These are phyloP conservation scores for Colletotrichum agaves DNA, from an alignment of 2,329 filamentous ascomycete genomes.

Conservation along the genomic window DNA sequence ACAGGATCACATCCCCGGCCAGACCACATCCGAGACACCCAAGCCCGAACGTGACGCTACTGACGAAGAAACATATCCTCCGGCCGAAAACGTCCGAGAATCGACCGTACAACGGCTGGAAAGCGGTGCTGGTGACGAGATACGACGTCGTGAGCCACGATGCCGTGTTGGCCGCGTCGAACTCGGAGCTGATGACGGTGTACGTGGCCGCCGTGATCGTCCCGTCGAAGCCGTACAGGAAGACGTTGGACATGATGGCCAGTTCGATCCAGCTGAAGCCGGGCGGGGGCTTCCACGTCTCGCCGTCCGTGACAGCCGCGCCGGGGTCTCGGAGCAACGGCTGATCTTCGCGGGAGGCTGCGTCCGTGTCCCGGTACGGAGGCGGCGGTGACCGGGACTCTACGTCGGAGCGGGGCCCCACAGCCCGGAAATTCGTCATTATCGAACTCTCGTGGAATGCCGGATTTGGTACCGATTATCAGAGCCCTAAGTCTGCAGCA, in stretches of 20 bases:
- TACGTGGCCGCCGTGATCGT: constrained; percentile 81
- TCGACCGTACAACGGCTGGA: constrained; percentile 77
- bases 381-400: constrained; percentile 21
- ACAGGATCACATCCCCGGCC: constrained; percentile 65
- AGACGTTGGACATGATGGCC: constrained; percentile 73
- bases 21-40: constrained; percentile 75
- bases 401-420: constrained; percentile 28
- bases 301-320: constrained; percentile 24
- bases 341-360: constrained; percentile 37
- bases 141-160: constrained; percentile 82
- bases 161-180: constrained; percentile 76
- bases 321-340: constrained; percentile 41
- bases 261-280: constrained; percentile 69
- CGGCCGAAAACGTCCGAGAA: constrained; percentile 77
- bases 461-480: neutral
- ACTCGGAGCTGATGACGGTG: constrained; percentile 79
- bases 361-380: constrained; percentile 7
- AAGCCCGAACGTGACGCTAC: constrained; percentile 68
- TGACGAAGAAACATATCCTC: constrained; percentile 71
- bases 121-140: constrained; percentile 76
- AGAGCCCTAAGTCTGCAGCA: neutral
- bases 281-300: constrained; percentile 57
- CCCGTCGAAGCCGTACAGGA: constrained; percentile 75
- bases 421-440: neutral
- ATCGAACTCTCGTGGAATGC: neutral